A percentile compares a stretch with the other conserved stretches of the same genome.
Evolutionary conservation across 768 basidiomycete species (phyloP).

Genomic region (Hypsizygus marmoreus): DNA sequence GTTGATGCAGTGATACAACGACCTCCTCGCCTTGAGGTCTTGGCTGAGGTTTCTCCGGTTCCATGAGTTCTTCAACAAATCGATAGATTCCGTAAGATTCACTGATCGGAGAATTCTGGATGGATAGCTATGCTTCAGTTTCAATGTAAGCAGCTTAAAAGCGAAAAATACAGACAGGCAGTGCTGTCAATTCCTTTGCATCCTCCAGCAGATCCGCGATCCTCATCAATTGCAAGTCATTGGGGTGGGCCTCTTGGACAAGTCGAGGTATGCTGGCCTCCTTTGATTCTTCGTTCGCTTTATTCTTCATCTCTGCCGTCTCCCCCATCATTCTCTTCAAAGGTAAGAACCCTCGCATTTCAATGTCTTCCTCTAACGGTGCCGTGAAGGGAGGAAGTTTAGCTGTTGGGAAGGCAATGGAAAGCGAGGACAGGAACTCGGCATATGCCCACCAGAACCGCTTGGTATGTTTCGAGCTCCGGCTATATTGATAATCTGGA

Average conservation of each 20-base stretch:
- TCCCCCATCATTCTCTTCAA: conserved; percentile 62
- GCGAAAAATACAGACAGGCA: conserved; percentile 40
- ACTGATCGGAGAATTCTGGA: conserved; percentile 43
- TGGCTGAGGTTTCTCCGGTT: conserved; percentile 16
- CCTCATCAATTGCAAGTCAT: conserved; percentile 94
- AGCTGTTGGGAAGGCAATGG: conserved; percentile 65
- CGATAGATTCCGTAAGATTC: conserved; percentile 6
- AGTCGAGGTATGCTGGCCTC: conserved; percentile 23
- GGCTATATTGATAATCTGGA: conserved; percentile 31
- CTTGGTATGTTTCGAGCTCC: conserved; percentile 40
- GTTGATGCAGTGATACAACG: conserved; percentile 16
- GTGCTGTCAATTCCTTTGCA: conserved; percentile 56
- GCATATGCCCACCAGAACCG: conserved; percentile 76
- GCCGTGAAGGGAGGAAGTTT: conserved; percentile 57
- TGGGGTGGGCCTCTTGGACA: conserved; percentile 66
- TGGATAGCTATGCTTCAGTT: not conserved
- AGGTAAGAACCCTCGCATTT: conserved; percentile 86
- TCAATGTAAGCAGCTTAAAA: not conserved
- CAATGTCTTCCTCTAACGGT: conserved; percentile 87
- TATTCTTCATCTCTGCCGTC: conserved; percentile 21
- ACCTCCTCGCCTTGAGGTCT: conserved; percentile 3
- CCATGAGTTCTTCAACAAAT: conserved; percentile 20
- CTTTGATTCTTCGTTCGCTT: too few relatives aligned
- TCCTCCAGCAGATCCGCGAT: conserved; percentile 84
- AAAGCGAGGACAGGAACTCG: conserved; percentile 63